Evolutionary conservation across 2,329 filamentous ascomycete species (phyloP).

Genomic region (Fonsecaea multimorphosa): DNA sequence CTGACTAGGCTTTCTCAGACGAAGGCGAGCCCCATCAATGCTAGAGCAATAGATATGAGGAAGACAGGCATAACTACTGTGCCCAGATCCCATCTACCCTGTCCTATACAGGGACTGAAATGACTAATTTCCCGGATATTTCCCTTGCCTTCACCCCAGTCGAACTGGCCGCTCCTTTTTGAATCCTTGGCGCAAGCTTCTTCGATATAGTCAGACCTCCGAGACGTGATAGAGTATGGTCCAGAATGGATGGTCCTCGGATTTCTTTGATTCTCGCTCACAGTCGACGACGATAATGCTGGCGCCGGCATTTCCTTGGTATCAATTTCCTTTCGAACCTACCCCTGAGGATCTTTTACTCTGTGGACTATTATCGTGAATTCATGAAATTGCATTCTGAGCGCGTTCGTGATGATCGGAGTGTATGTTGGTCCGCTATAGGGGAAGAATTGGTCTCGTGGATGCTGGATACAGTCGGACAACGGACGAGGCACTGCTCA

Average conservation of each 20-base stretch:
- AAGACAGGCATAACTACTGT: neutral
- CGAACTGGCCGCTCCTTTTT: neutral
- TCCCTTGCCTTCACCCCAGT: neutral
- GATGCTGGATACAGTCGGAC: neutral
- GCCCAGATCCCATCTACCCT: neutral
- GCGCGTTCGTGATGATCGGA: neutral
- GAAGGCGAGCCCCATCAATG: slow-evolving; percentile 35
- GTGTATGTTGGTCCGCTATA: neutral
- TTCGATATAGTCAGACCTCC: neutral
- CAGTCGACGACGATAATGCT: neutral
- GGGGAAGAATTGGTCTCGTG: neutral
- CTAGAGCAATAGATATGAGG: slow-evolving; percentile 20
- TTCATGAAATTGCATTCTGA: neutral
- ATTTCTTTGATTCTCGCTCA: neutral
- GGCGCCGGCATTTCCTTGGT: neutral
- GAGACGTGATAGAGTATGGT: neutral
- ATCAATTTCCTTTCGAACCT: neutral
- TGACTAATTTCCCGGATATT: neutral
- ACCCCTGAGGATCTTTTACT: neutral
- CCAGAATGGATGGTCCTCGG: neutral
- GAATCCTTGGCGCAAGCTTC: neutral
- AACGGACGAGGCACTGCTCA: neutral
- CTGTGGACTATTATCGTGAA: neutral
- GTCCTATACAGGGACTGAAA: neutral
- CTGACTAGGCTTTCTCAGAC: slow-evolving; percentile 20